Evolutionary conservation across 1,284 basidiomycete species (phyloP), one percentile per base, ranked within the genome.

Genomic region (Ganoderma lucidum): DNA sequence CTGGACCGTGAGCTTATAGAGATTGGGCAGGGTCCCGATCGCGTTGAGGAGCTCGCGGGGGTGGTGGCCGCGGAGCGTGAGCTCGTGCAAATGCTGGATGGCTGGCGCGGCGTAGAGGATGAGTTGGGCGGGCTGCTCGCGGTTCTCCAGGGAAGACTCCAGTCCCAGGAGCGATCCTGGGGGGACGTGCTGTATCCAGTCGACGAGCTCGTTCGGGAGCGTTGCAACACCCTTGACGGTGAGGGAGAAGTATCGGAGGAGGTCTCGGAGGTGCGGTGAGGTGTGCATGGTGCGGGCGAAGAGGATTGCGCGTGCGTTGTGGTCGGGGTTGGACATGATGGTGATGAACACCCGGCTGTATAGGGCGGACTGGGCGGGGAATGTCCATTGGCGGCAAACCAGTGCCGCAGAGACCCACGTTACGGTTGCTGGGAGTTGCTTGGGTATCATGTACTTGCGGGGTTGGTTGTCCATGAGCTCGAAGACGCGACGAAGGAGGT

Each of bases 221-320:
- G 14, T 32, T 0, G 30, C 53, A 30, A 56, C 53, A 5, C 53
- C 53, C 12, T 56, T 35, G 30, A 56, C 53, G 10, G 53, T 32
- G 30, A 56, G 53, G 15, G 30, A 56, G 53, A 56, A 56, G 17
- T 56, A 28, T 6, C 32, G 30, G 53, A 56, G 53, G 30, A 56
- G 53, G 1, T 30, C 32, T 30, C 53, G 53, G 53, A 56, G 30
- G 30, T 56, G 53, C 6, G 53, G 53, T 1, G 53, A 5, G 53
- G 4, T 35, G 53, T 56, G 53, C 53, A 56, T 56, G 32, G 53
- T 56, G 53, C 32, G 53, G 30, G 53, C 53, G 53, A 56, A 56
- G 53, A 56, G 53, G 53, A 56, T 35, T 2, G 53, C 53, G 6
- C 53, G 53, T 6, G 32, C 6, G 53, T 56, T 56, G 53, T 30